These are phyloP conservation scores for Corynespora cassiicola DNA, from an alignment of 2,329 filamentous ascomycete genomes.

Conservation along the genomic window DNA sequence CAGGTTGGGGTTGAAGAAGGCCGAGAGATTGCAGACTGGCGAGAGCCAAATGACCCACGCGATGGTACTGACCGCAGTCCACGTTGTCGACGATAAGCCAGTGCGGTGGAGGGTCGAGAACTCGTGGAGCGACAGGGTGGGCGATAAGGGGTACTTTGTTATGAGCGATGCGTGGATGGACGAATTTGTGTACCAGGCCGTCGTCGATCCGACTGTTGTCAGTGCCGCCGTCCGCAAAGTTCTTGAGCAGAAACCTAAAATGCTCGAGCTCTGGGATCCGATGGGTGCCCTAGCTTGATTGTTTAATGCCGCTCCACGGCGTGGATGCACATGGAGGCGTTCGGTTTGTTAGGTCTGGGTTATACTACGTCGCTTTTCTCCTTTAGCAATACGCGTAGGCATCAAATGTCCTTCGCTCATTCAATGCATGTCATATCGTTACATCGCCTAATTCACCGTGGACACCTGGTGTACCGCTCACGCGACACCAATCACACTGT, in stretches of 20 bases:
- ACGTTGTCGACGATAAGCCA: constrained; percentile 70
- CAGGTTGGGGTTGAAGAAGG: constrained; percentile 75
- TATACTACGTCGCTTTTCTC: too few relatives aligned
- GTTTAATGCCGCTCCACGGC: too few relatives aligned
- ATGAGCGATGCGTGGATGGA: constrained; percentile 76
- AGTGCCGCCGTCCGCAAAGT: constrained; percentile 72
- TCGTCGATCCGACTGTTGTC: constrained; percentile 72
- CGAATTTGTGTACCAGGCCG: constrained; percentile 82
- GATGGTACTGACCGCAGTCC: constrained; percentile 89
- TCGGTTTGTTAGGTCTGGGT: too few relatives aligned
- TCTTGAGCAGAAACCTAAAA: constrained; percentile 71
- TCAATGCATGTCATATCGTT: too few relatives aligned
- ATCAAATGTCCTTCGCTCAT: too few relatives aligned
- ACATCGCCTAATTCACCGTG: too few relatives aligned
- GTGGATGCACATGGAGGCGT: too few relatives aligned
- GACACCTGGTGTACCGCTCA: too few relatives aligned
- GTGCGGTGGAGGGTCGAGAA: constrained; percentile 89
- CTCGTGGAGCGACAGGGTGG: constrained; percentile 74
- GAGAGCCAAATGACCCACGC: constrained; percentile 90
- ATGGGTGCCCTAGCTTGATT: constrained; percentile 74
- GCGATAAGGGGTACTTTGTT: constrained; percentile 84
- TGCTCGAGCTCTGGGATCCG: constrained; percentile 73
- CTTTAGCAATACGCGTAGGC: too few relatives aligned
- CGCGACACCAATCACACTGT: too few relatives aligned
- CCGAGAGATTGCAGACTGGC: constrained; percentile 73